Evolutionary conservation across 1,284 basidiomycete species (phyloP).

Genomic region (Amylostereum areolatum): DNA sequence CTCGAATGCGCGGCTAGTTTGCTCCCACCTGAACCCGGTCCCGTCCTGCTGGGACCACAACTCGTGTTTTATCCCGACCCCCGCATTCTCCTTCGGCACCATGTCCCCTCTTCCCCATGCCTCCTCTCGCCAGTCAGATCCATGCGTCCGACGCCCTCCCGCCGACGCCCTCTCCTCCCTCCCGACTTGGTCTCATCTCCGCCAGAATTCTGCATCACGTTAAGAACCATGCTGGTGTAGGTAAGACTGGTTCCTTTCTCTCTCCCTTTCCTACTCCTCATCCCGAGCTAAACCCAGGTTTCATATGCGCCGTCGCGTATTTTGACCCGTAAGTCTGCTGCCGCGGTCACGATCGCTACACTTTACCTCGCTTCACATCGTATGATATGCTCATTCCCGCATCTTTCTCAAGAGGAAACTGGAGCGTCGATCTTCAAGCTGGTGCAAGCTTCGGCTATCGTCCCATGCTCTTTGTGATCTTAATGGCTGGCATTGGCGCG

Average conservation of each 20-base stretch:
- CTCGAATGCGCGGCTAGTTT: too few species aligned
- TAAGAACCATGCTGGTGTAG: slow-evolving; percentile 51
- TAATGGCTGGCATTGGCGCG: slow-evolving; percentile 76
- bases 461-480: slow-evolving; percentile 80
- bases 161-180: not conserved
- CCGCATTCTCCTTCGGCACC: too few species aligned
- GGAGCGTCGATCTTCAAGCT: slow-evolving; percentile 72
- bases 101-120: too few species aligned
- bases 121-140: not conserved
- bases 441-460: slow-evolving; percentile 79
- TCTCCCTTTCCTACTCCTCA: not conserved
- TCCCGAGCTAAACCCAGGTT: not conserved
- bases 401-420: slow-evolving; percentile 51
- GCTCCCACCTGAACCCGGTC: too few species aligned
- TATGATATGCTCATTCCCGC: not conserved
- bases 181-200: slow-evolving; percentile 9
- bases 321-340: slow-evolving; percentile 51
- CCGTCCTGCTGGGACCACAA: too few species aligned
- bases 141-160: too few species aligned
- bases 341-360: too few species aligned
- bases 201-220: slow-evolving; percentile 35
- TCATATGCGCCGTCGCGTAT: slow-evolving; percentile 56
- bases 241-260: slow-evolving; percentile 16
- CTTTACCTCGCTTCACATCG: too few species aligned
- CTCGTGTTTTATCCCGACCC: too few species aligned